A percentile compares a stretch with the other conserved stretches of the same genome.
Conservation (phyloP, 306 rosid species). For the Aeschynomene evenia region DNA sequence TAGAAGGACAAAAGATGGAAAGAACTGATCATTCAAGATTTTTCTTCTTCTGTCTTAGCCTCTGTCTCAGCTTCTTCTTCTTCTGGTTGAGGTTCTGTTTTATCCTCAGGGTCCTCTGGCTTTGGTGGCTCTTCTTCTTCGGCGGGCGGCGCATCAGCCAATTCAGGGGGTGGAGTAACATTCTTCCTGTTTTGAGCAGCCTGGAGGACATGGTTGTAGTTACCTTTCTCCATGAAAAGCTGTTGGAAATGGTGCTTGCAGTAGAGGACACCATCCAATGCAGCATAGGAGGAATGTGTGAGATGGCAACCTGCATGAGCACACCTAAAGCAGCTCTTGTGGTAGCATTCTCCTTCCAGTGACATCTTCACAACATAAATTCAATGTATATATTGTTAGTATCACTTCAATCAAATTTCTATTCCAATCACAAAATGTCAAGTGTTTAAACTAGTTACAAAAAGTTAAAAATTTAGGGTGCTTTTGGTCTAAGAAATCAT, state of each 20-base stretch:
- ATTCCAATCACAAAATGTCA: not conserved
- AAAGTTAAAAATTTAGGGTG: not conserved
- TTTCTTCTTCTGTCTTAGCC: slow-evolving; percentile 18
- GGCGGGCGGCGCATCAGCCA: slow-evolving; percentile 7
- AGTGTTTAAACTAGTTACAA: not conserved
- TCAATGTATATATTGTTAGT: not conserved
- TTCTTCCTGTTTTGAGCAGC: slow-evolving; percentile 59
- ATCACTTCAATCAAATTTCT: not conserved
- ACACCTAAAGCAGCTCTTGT: slow-evolving; percentile 90
- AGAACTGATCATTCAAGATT: slow-evolving; percentile 7
- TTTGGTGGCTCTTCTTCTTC: slow-evolving; percentile 21
- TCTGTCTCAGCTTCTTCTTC: slow-evolving; percentile 1
- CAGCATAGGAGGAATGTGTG: slow-evolving; percentile 87
- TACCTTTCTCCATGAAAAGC: slow-evolving; percentile 97
- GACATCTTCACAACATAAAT: slow-evolving; percentile 54
- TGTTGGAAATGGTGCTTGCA: slow-evolving; percentile 90
- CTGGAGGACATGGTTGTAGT: slow-evolving; percentile 69
- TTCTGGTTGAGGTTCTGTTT: not conserved
- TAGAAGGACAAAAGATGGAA: not conserved
- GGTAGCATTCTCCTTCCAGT: slow-evolving; percentile 86
- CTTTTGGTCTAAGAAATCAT: not conserved
- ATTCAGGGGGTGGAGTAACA: slow-evolving; percentile 48
- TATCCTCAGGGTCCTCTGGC: not conserved
- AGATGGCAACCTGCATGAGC: slow-evolving; percentile 92
- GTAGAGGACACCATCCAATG: slow-evolving; percentile 89